Base-by-base conservation (phyloP, 345 rosid genomes). In the Corchorus capsularis region DNA sequence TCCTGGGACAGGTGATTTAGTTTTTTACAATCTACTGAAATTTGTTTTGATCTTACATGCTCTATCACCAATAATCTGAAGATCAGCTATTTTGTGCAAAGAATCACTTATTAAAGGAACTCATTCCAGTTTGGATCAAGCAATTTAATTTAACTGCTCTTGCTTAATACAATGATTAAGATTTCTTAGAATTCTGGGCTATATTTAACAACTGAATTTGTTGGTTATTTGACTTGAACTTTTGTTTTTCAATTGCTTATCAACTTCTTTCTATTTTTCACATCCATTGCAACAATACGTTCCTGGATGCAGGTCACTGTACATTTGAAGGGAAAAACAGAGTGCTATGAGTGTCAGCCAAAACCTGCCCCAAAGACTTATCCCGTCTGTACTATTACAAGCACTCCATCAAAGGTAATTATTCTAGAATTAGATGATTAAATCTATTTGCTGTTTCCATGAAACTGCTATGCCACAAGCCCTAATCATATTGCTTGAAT, bases 341-440 rank as follows among this genome's bases (percentile, higher is more conserved):
- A 94, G 80, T 96, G 99, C 80, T 96, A 96, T 59, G 99, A 96
- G 62, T 94, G 99, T 81, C 92, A 92, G 79, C 90, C 98, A 71
- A 96, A 94, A 84, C 98, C 97, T 79, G 86, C 97, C 41, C 97
- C 99, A 19, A 96, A 94, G 89, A 90, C 95, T 4, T 96, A 94
- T 84, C 99, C 99, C 77, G 99, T 96, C 74, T 96, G 99, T 83
- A 96, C 98, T 39, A 96, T 96, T 79, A 96, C 99, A 41, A 96
- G 97, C 82, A 96, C 98, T 60, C 99, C 99, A 41, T 91, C 99
- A 68, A 94, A 94, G 98, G 99, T 96, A 89, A 75, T 22, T 60
- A 27, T 35, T 27, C 39, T 39, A 22, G 6, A 43, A 47, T 49
- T 59, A 61, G 59, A 34, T 73, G 63, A 19, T 55, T 39, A 41